Base-by-base conservation (phyloP, 2,329 filamentous ascomycete species). In the Drechslerella coelobrocha region DNA sequence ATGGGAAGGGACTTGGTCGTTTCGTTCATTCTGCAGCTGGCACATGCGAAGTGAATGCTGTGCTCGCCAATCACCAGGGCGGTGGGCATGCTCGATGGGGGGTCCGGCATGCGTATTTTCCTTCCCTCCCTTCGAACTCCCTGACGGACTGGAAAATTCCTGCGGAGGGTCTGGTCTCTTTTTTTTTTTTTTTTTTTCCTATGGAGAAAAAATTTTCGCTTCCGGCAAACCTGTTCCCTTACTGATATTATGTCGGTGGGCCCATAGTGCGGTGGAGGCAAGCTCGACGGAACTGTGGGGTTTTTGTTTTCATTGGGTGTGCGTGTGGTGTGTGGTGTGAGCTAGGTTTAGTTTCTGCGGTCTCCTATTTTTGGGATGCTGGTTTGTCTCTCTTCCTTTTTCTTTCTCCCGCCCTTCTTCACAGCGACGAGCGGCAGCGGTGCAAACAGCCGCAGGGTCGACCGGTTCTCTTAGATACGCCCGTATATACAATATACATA, bases 321-420 rank as follows among this genome's bases (percentile, higher is more conserved):
- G n/a, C n/a, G n/a, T n/a, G n/a, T n/a, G n/a, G n/a, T 21, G 23
- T 3, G 43, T 48, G 43, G 43, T 48, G 17, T n/a, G 17, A n/a
- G 34, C 12, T 39, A 34, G 29, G 29, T 34, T 34, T n/a, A 23
- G 21, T 19, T 12, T 31, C 34, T 9, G 29, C 17, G 12, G 29
- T 57, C 53, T 65, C 61, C 61, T 65, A 65, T 65, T 65, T 65
- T 65, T 65, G 61, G 61, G 26, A 39, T 26, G 26, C 23, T 5
- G 17, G 23, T 48, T 27, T 53, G 27, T n/a, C n/a, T 53, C 29
- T 31, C 50, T 37, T 31, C 48, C 10, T 26, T 17, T 53, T 53
- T 8, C 9, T 53, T 53, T 31, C 21, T 31, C 17, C 50, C 26
- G 17, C 31, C 23, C 4, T 4, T 53, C 23, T 31, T 19, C 17